phyloP scores from a whole-genome alignment of 257 asterid genomes.

The Solanum medicagineum region DNA sequence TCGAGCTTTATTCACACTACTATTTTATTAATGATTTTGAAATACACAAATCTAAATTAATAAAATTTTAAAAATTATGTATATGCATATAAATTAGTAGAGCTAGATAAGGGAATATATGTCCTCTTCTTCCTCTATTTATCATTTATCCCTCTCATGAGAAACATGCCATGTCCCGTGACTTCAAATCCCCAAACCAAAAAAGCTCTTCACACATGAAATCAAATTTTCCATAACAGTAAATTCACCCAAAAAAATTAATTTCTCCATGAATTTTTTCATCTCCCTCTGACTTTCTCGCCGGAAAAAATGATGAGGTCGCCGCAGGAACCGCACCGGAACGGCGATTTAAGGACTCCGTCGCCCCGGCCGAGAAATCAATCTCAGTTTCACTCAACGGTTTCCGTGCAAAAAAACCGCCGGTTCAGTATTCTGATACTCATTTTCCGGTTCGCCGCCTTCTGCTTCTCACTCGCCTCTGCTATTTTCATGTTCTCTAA shows the following conservation, averaged over 20 bases:
- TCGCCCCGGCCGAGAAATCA: conserved; percentile 27
- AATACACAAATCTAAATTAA: too few species aligned
- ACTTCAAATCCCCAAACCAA: conserved; percentile 1
- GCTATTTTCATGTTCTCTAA: conserved; percentile 32
- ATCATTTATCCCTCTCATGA: conserved; percentile 6
- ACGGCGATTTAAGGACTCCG: conserved; percentile 26
- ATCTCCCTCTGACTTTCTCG: not conserved
- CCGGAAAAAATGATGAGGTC: conserved; percentile 11
- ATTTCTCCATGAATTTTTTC: not conserved
- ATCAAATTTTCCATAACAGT: not conserved
- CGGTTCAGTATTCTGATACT: conserved; percentile 24
- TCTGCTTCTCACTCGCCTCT: conserved; percentile 38
- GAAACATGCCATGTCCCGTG: conserved; percentile 20
- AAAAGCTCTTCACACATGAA: not conserved
- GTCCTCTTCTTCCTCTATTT: not conserved
- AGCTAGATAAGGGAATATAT: not conserved
- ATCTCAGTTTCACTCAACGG: conserved; percentile 33
- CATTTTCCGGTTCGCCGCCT: conserved; percentile 23
- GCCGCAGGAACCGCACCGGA: conserved; percentile 8
- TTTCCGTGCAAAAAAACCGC: conserved; percentile 27
- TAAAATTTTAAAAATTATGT: too few species aligned
- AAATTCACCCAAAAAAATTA: not conserved
- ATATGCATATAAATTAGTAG: not conserved
- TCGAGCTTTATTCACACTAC: too few species aligned
- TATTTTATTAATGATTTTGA: too few species aligned